Evolutionary conservation across 345 rosid genomes (phyloP), one percentile per base, ranked within the genome.

Genomic region (Microcos paniculata): DNA sequence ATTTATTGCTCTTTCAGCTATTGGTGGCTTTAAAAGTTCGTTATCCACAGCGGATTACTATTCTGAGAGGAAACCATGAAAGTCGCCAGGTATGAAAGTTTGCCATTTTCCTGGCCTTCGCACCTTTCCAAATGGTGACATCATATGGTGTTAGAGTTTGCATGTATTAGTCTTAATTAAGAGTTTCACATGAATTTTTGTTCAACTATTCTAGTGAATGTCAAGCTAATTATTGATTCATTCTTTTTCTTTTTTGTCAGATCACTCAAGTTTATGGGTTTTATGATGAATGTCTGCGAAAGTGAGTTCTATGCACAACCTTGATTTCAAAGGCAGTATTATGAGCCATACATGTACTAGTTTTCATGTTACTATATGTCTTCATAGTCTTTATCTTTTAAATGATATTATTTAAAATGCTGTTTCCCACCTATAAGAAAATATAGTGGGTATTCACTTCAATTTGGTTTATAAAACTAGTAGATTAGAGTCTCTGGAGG

Each of bases 231-330:
- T 74, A 77, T 78, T 81, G 24, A 12, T 70, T 62, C 74, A 46
- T 76, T 63, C 64, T 21, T 58, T 62, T 52, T 24, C 42, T 49
- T 56, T n/a, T 77, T 63, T 87, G 80, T 77, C 97, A 96, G 99
- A 96, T 96, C 68, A 96, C 99, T 80, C 99, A 96, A 82, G 99
- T 96, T 79, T 96, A 96, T 84, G 99, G 99, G 70, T 96, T 96
- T 83, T 96, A 96, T 76, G 99, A 96, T 61, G 99, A 96, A 83
- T 96, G 99, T 72, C 88, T 96, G 73, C 87, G 99, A 72, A 96
- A 96, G 99, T 96, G 83, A 93, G 99, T 93, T 82, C 81, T 79
- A 7, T 56, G 23, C 77, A 28, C 43, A 33, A 48, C 24, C 61
- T 55, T 81, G 24, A 33, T 76, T 68, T 62, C 31, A 4, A 66